Evolutionary conservation across 106 monocot species (phyloP).

Genomic region (Iris macrosiphon): DNA sequence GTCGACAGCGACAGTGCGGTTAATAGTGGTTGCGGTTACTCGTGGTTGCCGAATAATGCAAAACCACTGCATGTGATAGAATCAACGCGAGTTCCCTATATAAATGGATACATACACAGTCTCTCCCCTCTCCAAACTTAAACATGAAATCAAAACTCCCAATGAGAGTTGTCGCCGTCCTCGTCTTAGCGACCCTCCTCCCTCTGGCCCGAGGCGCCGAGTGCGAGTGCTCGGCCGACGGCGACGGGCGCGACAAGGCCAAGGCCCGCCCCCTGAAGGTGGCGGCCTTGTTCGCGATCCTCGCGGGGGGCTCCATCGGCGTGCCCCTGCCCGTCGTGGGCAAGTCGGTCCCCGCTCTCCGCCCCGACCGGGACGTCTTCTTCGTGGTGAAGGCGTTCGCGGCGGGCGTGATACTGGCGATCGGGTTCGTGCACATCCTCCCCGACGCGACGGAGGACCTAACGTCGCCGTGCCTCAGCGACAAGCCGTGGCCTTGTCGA

Average conservation of each 20-base stretch:
- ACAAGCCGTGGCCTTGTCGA: conserved; percentile 32
- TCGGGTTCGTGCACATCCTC: conserved; percentile 42
- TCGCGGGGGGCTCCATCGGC: conserved; percentile 14
- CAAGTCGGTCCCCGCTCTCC: conserved; percentile 13
- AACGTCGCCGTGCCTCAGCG: conserved; percentile 22
- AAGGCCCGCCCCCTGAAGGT: conserved; percentile 10
- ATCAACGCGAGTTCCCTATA: no score
- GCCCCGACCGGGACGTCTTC: conserved; percentile 22
- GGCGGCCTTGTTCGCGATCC: conserved; percentile 29
- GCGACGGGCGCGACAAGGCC: not conserved
- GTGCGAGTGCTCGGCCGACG: conserved; percentile 20
- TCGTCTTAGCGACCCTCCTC: conserved; percentile 24
- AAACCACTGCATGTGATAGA: no score
- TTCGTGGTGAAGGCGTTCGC: conserved; percentile 43
- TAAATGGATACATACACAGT: no score
- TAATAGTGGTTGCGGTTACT: no score
- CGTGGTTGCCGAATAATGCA: no score
- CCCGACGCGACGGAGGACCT: conserved; percentile 26
- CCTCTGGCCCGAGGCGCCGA: conserved; percentile 4
- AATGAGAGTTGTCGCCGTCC: not conserved
- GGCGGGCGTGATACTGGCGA: conserved; percentile 45
- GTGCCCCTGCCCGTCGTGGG: conserved; percentile 22
- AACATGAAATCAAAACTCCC: no score
- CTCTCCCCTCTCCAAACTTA: no score
- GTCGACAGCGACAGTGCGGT: no score